Conservation (phyloP, 2,329 filamentous ascomycete species). For the Furcasterigmium furcatum region DNA sequence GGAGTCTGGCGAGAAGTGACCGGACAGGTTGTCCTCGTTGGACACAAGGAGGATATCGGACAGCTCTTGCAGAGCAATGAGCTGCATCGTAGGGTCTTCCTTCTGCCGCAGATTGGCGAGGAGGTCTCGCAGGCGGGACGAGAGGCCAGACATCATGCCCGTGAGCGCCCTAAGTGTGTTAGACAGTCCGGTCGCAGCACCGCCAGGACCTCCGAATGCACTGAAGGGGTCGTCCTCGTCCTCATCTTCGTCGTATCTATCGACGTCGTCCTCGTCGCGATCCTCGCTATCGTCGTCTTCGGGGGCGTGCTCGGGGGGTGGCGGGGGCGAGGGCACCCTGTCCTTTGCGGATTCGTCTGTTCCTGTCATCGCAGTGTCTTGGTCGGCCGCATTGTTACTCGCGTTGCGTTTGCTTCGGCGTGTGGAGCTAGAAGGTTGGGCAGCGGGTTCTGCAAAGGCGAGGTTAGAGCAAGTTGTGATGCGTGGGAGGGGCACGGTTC, state of each 20-base stretch:
- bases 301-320: slow-evolving; percentile 26
- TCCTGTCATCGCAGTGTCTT: slow-evolving; percentile 71
- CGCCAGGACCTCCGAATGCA: slow-evolving; percentile 64
- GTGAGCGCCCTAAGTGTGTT: slow-evolving; percentile 82
- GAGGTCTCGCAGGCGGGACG: slow-evolving; percentile 74
- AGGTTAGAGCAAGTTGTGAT: too few species aligned
- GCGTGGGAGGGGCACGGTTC: too few species aligned
- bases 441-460: slow-evolving; percentile 29
- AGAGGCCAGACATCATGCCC: slow-evolving; percentile 87
- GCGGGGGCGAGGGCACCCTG: slow-evolving; percentile 39
- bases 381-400: slow-evolving; percentile 44
- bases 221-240: slow-evolving; percentile 65
- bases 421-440: slow-evolving; percentile 32
- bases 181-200: slow-evolving; percentile 64
- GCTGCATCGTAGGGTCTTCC: slow-evolving; percentile 81
- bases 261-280: slow-evolving; percentile 51
- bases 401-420: slow-evolving; percentile 52
- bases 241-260: slow-evolving; percentile 49
- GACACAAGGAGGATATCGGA: slow-evolving; percentile 92
- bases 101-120: slow-evolving; percentile 74
- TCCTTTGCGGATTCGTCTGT: slow-evolving; percentile 51
- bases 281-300: slow-evolving; percentile 39
- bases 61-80: slow-evolving; percentile 88
- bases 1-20: slow-evolving; percentile 89
- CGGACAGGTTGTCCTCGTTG: slow-evolving; percentile 93